Evolutionary conservation across 148 eudicot genomes (phyloP).

Genomic region (Heliosperma pusillum): DNA sequence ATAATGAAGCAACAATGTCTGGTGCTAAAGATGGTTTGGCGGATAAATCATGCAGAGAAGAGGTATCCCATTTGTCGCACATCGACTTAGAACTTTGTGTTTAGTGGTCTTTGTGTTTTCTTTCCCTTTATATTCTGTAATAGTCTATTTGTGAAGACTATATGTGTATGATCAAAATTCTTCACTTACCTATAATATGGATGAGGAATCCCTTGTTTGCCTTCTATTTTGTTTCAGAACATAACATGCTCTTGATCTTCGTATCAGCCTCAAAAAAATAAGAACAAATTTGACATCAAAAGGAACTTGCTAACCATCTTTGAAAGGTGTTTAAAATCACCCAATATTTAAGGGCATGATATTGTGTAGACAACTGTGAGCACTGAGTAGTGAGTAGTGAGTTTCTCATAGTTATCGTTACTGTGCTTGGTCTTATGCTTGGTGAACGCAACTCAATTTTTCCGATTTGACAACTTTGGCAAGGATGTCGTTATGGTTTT

Average conservation of each 20-base stretch:
- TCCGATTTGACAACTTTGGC: background rate
- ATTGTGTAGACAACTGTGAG: background rate
- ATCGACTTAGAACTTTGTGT: background rate
- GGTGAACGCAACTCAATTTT: background rate
- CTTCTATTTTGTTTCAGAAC: background rate
- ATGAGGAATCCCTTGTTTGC: background rate
- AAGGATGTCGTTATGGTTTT: background rate
- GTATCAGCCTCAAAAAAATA: background rate
- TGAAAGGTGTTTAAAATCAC: background rate
- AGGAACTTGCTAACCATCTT: background rate
- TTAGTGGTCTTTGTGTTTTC: background rate
- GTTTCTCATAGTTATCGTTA: constrained; percentile 1
- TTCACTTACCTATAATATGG: background rate
- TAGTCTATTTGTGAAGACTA: background rate
- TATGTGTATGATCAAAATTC: background rate
- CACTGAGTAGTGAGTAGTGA: background rate
- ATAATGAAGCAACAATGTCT: constrained; percentile 34
- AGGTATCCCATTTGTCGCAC: constrained; percentile 33
- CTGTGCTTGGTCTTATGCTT: background rate
- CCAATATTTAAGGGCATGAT: background rate
- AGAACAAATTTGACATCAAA: background rate
- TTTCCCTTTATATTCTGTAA: background rate
- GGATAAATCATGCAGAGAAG: constrained; percentile 29
- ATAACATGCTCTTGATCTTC: background rate
- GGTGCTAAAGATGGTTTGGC: constrained; percentile 34